Evolutionary conservation across 2,329 filamentous ascomycete species (phyloP).

Genomic region (Nemania abortiva): DNA sequence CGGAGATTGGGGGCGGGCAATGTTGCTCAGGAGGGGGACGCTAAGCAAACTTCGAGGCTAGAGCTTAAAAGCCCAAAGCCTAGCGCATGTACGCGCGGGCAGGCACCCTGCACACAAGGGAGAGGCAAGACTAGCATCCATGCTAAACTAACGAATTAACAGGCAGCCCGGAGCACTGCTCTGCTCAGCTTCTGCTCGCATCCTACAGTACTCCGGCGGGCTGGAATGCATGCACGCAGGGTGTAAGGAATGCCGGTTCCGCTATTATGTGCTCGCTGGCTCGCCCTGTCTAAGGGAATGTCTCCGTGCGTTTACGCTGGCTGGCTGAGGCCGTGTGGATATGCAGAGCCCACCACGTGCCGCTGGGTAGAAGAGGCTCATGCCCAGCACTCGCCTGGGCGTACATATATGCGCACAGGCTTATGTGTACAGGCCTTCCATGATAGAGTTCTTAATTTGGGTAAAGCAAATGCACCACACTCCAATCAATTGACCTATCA

Average conservation of each 20-base stretch:
- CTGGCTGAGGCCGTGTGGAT: not conserved
- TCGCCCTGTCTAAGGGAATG: constrained; percentile 11
- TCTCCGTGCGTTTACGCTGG: not conserved
- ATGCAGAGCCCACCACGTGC: not conserved
- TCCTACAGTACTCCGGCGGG: not conserved
- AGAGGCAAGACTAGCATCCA: constrained; percentile 9
- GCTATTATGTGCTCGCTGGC: constrained; percentile 12
- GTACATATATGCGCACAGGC: not conserved
- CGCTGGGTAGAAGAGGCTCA: constrained; percentile 1
- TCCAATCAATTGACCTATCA: constrained; percentile 50
- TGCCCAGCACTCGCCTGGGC: constrained; percentile 17
- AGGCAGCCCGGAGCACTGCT: constrained; percentile 1
- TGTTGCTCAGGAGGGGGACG: constrained; percentile 2
- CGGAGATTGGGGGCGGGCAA: constrained; percentile 20
- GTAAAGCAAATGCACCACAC: constrained; percentile 17
- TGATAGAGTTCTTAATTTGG: constrained; percentile 27
- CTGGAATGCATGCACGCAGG: constrained; percentile 24
- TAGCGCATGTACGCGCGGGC: constrained; percentile 9
- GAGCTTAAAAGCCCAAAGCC: constrained; percentile 22
- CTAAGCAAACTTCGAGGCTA: constrained; percentile 21
- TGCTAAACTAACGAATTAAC: constrained; percentile 21
- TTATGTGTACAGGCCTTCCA: constrained; percentile 17
- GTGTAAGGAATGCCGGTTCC: constrained; percentile 25
- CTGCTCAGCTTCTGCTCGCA: constrained; percentile 9
- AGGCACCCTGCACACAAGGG: constrained; percentile 16